phyloP scores from a whole-genome alignment of 768 basidiomycete genomes.

The Pleurotus citrinopileatus region DNA sequence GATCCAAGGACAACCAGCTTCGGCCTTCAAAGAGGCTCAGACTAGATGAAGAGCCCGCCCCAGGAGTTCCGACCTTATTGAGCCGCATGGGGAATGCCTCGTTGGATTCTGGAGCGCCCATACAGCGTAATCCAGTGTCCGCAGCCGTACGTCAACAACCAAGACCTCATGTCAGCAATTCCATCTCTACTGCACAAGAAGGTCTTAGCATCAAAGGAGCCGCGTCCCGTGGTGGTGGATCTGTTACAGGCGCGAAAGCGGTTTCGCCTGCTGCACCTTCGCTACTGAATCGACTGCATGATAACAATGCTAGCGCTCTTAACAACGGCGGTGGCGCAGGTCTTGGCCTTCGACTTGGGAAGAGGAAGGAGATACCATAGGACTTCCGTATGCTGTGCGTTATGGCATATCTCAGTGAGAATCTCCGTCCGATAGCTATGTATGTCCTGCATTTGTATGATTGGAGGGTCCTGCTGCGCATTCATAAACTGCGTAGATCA shows the following conservation, averaged over 20 bases:
- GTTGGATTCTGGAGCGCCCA: neutral
- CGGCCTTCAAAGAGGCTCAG: constrained; percentile 35
- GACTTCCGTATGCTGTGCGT: constrained; percentile 7
- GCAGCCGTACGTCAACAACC: constrained; percentile 12
- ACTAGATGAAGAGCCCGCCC: constrained; percentile 16
- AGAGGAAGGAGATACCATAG: constrained; percentile 19
- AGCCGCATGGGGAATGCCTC: constrained; percentile 34
- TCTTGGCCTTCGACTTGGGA: constrained; percentile 21
- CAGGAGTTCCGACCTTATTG: constrained; percentile 35
- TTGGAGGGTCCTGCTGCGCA: constrained; percentile 1
- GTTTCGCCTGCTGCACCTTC: constrained; percentile 16
- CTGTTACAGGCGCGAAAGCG: neutral
- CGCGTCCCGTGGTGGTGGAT: constrained; percentile 24
- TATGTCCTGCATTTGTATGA: neutral
- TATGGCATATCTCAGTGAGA: neutral
- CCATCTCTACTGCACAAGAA: constrained; percentile 28
- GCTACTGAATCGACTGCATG: constrained; percentile 34
- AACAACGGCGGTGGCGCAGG: constrained; percentile 12
- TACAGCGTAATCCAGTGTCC: constrained; percentile 13
- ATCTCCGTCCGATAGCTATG: neutral
- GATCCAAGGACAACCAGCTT: constrained; percentile 24
- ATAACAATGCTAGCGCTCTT: constrained; percentile 12
- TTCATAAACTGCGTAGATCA: neutral
- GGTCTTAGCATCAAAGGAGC: constrained; percentile 57
- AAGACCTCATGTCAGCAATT: constrained; percentile 15